Percentiles rank a stretch among this genome's conserved stretches.
phyloP scores from a whole-genome alignment of 805 yeast genomes.

The Suhomyces prunicola region DNA sequence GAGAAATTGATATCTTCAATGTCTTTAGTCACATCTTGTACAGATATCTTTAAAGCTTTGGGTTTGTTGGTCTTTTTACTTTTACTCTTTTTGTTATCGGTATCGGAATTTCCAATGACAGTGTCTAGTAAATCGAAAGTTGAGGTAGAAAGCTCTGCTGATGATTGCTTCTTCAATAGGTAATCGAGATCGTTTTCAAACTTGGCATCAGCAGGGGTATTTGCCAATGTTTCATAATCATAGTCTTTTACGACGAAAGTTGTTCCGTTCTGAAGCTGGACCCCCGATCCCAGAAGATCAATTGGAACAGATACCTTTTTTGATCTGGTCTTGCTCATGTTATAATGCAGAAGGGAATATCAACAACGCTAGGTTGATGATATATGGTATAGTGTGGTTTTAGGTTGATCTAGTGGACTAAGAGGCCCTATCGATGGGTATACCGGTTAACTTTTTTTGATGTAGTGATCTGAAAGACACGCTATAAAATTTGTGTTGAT shows the following conservation, averaged over 20 bases:
- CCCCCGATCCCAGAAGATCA: constrained; percentile 3
- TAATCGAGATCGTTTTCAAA: constrained; percentile 33
- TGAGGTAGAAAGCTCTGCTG: not conserved
- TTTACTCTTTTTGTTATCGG: constrained; percentile 2
- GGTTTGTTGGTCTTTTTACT: constrained; percentile 1
- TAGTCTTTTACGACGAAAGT: constrained; percentile 7
- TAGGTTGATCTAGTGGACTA: not conserved
- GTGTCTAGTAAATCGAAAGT: not conserved
- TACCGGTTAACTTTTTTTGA: not conserved
- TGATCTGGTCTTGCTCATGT: constrained; percentile 2
- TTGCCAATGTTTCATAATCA: constrained; percentile 15
- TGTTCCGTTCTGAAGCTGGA: not conserved
- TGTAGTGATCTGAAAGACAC: not conserved
- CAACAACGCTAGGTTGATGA: not conserved
- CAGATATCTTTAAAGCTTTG: constrained; percentile 9
- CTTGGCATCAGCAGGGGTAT: constrained; percentile 8
- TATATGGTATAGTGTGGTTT: not conserved
- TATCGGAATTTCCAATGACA: not conserved
- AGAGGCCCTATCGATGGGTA: not conserved
- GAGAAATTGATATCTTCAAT: constrained; percentile 24
- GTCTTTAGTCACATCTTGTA: constrained; percentile 27
- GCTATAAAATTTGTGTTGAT: not conserved
- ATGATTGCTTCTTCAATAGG: constrained; percentile 16
- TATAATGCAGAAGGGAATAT: not conserved
- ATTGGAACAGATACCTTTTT: not conserved